phyloP scores from a whole-genome alignment of 2,329 filamentous ascomycete species.

The Curvularia sp. region DNA sequence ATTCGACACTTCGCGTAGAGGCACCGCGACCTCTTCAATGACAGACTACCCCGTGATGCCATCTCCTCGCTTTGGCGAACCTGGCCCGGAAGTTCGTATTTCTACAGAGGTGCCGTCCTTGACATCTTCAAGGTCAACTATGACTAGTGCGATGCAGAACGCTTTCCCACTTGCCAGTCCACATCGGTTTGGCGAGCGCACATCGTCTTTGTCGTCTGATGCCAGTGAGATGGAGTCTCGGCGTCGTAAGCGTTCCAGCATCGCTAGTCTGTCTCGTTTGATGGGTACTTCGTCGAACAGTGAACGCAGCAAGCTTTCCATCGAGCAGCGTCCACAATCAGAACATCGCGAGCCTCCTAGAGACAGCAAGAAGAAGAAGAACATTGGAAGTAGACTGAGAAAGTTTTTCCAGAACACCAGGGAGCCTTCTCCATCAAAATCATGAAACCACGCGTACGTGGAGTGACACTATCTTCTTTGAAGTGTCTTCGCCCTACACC shows the following conservation, averaged over 20 bases:
- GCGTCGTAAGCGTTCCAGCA: conserved; percentile 75
- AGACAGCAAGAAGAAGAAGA: conserved; percentile 73
- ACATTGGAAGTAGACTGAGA: conserved; percentile 73
- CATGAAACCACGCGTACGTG: conserved; percentile 21
- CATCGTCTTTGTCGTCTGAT: conserved; percentile 53
- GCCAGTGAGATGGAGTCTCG: conserved; percentile 56
- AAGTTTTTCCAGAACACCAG: conserved; percentile 70
- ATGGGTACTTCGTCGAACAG: conserved; percentile 72
- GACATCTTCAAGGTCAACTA: conserved; percentile 79
- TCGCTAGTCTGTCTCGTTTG: conserved; percentile 77
- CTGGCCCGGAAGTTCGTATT: conserved; percentile 73
- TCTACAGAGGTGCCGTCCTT: conserved; percentile 79
- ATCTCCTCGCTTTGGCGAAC: conserved; percentile 75
- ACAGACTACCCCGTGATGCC: conserved; percentile 75
- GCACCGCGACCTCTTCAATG: conserved; percentile 76
- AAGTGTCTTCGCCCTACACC: conserved; percentile 24
- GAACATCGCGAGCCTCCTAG: conserved; percentile 66
- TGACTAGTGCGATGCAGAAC: conserved; percentile 71
- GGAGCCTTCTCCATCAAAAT: conserved; percentile 38
- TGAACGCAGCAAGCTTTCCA: conserved; percentile 76
- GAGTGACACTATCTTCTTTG: conserved; percentile 9
- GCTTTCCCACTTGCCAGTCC: conserved; percentile 52
- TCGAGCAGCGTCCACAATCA: conserved; percentile 63
- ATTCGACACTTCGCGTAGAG: conserved; percentile 75
- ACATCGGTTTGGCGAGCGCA: conserved; percentile 54